A percentile compares a stretch with the other conserved stretches of the same genome.
Evolutionary conservation across 1,284 basidiomycete species (phyloP).

Genomic region (Amylostereum areolatum): DNA sequence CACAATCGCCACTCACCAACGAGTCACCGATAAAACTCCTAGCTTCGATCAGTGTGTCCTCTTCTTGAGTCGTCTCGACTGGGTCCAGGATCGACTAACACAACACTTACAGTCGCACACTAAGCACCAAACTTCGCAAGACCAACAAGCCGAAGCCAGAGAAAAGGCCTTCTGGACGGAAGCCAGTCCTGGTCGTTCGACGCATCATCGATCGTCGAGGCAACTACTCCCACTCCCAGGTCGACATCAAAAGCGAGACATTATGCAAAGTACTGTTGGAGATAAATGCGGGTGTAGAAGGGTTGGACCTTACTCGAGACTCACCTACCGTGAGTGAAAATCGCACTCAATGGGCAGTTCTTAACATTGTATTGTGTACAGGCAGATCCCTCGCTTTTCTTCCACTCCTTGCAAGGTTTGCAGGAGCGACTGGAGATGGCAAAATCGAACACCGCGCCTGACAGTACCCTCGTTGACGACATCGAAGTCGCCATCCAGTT

Average conservation of each 20-base stretch:
- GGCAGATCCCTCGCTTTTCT: not conserved
- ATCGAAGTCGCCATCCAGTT: conserved; percentile 14
- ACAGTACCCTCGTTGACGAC: conserved; percentile 14
- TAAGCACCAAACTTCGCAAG: conserved; percentile 16
- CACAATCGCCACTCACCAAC: not conserved
- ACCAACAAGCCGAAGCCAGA: conserved; percentile 13
- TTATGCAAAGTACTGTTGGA: conserved; percentile 15
- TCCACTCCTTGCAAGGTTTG: not conserved
- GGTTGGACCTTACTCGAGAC: conserved; percentile 8
- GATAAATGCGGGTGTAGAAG: conserved; percentile 14
- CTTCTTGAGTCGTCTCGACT: not conserved
- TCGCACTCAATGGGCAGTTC: conserved; percentile 1
- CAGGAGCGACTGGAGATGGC: conserved; percentile 6
- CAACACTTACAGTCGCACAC: conserved; percentile 12
- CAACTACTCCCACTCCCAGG: conserved; percentile 9
- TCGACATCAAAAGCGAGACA: conserved; percentile 17
- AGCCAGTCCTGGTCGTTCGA: conserved; percentile 16
- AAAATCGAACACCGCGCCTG: conserved; percentile 4
- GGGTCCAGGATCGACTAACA: not conserved
- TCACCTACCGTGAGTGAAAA: conserved; percentile 2
- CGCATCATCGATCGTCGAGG: conserved; percentile 19
- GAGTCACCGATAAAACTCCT: too few relatives aligned
- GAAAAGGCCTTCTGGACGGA: conserved; percentile 14
- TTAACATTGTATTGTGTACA: not conserved
- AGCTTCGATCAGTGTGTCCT: not conserved